Evolutionary conservation across 352 stramenopile species (phyloP), one percentile per base, ranked within the genome.

Genomic region (Lagenidium sp.): DNA sequence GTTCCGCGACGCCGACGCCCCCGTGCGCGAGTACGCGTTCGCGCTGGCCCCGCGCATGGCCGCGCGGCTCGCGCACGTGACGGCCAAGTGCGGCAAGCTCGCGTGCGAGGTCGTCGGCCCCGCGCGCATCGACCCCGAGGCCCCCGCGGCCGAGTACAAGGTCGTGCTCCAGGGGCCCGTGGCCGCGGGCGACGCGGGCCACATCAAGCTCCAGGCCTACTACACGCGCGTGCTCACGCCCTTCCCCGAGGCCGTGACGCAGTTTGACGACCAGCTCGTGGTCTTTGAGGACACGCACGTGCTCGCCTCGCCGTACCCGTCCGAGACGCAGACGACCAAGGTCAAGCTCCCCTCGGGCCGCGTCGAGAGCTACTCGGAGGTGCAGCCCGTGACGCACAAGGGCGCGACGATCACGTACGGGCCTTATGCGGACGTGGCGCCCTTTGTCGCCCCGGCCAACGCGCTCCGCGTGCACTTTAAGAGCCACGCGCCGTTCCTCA

Each of bases 401-500:
- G 83, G 79, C n/a, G 74, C 74, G 4, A 57, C 59, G 34, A 62
- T 94, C 50, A 83, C 74, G 6, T 88, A 87, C 39, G 83, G 83
- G 36, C 81, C 83, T 19, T 95, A 86, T 59, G 50, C 49, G n/a
- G 53, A 90, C 47, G 65, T 80, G 29, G 46, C 56, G 37, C 48
- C 72, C 6, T 82, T 79, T 31, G 51, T 61, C 1, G 55, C 53
- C 8, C 41, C 55, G 3, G 36, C 39, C 32, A 65, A 64, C 30
- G 61, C 57, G 34, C 41, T 87, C 35, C 61, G 53, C 24, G 59
- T 94, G 32, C 83, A 95, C 55, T 95, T 78, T 50, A 87, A 90
- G 65, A 91, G 88, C 55, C 73, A 95, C 60, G 57, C 68, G 34
- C 83, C 83, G 22, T 95, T 95, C 57, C 46, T 91, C 47, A 95